Evolutionary conservation across 352 stramenopile genomes (phyloP).

Genomic region (Pythium phragmiticola): DNA sequence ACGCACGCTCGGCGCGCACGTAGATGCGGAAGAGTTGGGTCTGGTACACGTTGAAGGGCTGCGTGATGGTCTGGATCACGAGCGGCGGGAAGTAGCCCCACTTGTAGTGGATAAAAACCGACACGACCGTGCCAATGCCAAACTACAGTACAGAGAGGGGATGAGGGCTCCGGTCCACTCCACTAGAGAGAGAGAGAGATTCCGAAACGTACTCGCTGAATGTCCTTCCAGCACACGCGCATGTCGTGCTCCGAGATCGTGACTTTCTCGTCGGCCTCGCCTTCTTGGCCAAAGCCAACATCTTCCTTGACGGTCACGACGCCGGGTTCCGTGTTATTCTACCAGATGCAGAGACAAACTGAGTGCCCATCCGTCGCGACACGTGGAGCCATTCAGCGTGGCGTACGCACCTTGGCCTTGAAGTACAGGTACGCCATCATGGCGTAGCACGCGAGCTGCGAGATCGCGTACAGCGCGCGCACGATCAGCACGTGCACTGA

Average conservation of each 20-base stretch:
- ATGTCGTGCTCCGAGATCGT: conserved; percentile 82
- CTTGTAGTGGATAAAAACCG: conserved; percentile 72
- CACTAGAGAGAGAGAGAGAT: background rate
- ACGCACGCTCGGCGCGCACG: conserved; percentile 60
- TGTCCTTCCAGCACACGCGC: conserved; percentile 64
- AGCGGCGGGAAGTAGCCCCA: conserved; percentile 83
- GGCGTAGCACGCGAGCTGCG: conserved; percentile 68
- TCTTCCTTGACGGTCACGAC: conserved; percentile 78
- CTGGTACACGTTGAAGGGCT: conserved; percentile 75
- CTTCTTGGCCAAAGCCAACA: conserved; percentile 69
- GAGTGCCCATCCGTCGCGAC: background rate
- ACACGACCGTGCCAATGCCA: conserved; percentile 58
- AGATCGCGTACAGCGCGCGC: conserved; percentile 54
- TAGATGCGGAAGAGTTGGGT: conserved; percentile 63
- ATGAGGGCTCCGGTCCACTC: background rate
- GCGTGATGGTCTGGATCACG: conserved; percentile 76
- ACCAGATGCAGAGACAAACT: background rate
- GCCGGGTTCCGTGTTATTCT: conserved; percentile 79
- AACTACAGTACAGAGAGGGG: conserved; percentile 35
- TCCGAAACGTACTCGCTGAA: conserved; percentile 53
- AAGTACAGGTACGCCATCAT: conserved; percentile 60
- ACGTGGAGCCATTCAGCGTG: background rate
- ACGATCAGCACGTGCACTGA: conserved; percentile 59
- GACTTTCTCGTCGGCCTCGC: conserved; percentile 77
- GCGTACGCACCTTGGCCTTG: conserved; percentile 42